phyloP scores from a whole-genome alignment of 1,284 basidiomycete species.

The Xerocomus amazonicus region DNA sequence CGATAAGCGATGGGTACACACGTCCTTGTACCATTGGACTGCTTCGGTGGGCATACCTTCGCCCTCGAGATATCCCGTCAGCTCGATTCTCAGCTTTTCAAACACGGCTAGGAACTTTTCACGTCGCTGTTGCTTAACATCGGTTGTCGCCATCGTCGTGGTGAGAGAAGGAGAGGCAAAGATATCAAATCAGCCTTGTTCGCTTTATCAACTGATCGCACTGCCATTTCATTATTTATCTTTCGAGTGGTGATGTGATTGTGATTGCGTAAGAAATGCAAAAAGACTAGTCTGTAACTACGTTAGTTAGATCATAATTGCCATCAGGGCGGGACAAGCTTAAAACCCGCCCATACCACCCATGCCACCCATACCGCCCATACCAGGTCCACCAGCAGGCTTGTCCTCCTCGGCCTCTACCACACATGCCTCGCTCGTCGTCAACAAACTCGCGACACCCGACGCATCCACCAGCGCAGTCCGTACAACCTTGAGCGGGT shows the following conservation, averaged over 20 bases:
- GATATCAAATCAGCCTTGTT: no score
- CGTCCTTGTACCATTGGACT: conserved; percentile 59
- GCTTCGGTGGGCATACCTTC: conserved; percentile 63
- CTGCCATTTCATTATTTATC: no score
- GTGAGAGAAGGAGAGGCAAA: neutral
- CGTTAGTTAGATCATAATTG: neutral
- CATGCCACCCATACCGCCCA: conserved; percentile 60
- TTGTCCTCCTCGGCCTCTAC: conserved; percentile 89
- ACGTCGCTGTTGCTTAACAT: conserved; percentile 27
- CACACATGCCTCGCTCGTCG: conserved; percentile 90
- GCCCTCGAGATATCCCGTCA: conserved; percentile 45
- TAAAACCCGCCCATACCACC: conserved; percentile 39
- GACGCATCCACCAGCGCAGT: conserved; percentile 89
- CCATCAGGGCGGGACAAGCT: neutral
- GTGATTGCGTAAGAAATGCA: conserved; percentile 1
- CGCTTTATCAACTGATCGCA: conserved; percentile 5
- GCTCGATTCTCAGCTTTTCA: conserved; percentile 30
- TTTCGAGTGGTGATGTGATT: conserved; percentile 29
- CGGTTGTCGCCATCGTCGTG: conserved; percentile 11
- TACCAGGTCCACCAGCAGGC: conserved; percentile 47
- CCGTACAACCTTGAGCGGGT: conserved; percentile 89
- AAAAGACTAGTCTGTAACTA: conserved; percentile 11
- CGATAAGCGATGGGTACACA: conserved; percentile 2
- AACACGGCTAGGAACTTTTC: conserved; percentile 31
- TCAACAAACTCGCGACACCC: conserved; percentile 86